These are phyloP conservation scores for Parathielavia appendiculata DNA, from an alignment of 495 filamentous ascomycete genomes.

Conservation along the genomic window DNA sequence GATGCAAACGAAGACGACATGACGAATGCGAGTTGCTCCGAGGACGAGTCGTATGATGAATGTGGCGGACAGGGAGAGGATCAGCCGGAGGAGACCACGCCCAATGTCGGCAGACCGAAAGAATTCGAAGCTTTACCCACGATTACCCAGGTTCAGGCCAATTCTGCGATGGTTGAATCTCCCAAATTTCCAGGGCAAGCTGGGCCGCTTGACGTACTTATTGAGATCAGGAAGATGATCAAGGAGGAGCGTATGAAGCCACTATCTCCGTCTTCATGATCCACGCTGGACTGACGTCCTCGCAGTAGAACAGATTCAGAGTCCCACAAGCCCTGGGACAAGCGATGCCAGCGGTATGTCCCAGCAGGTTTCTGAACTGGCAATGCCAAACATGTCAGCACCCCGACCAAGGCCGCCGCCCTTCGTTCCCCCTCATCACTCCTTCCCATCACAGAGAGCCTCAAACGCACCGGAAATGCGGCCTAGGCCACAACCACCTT, in stretches of 20 bases:
- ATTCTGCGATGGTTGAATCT: neutral
- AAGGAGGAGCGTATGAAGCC: conserved; percentile 15
- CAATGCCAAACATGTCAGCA: neutral
- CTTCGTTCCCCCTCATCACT: neutral
- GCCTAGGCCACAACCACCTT: conserved; percentile 1
- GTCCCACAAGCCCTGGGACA: neutral
- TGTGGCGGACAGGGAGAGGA: conserved; percentile 2
- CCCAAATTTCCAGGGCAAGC: neutral
- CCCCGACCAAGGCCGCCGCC: neutral
- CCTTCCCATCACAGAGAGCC: neutral
- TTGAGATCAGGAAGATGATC: conserved; percentile 28
- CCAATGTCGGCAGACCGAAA: neutral
- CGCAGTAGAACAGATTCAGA: conserved; percentile 21
- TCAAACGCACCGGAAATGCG: neutral
- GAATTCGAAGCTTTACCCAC: neutral
- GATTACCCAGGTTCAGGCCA: neutral
- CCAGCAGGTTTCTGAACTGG: neutral
- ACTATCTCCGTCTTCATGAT: neutral
- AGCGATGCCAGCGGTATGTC: neutral
- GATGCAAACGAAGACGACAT: conserved; percentile 7
- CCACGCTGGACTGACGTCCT: conserved; percentile 7
- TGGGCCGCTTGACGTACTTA: conserved; percentile 4
- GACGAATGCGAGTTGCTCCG: conserved; percentile 6
- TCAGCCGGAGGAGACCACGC: neutral
- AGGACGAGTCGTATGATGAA: conserved; percentile 5